Percentiles rank a stretch among this genome's conserved stretches.
phyloP scores from a whole-genome alignment of 164 flowering plant species.

The Taxillus chinensis region DNA sequence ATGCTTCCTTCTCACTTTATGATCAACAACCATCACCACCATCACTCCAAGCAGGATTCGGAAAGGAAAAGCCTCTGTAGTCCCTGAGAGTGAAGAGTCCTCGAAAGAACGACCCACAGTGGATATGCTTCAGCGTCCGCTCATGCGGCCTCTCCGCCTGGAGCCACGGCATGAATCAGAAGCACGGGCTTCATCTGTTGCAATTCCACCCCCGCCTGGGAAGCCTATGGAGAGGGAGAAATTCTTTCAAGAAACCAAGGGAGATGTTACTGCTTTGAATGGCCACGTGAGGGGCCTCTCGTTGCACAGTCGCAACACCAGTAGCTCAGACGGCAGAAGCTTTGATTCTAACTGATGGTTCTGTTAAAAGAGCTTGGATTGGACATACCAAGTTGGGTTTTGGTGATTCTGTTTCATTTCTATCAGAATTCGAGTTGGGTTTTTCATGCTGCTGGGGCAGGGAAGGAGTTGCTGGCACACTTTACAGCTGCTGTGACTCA shows the following conservation, averaged over 20 bases:
- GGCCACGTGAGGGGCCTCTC: conserved; percentile 60
- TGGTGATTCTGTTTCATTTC: too few species aligned
- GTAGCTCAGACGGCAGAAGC: conserved; percentile 73
- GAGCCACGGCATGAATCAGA: conserved; percentile 29
- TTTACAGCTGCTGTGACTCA: too few species aligned
- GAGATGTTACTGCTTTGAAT: conserved; percentile 36
- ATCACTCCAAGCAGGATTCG: conserved; percentile 39
- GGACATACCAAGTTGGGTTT: too few species aligned
- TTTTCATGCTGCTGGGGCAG: too few species aligned
- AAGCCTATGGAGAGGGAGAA: conserved; percentile 74
- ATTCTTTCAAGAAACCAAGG: conserved; percentile 68
- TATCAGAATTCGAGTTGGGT: too few species aligned
- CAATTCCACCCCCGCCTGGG: conserved; percentile 95
- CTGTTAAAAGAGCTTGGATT: neutral
- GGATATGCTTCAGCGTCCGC: conserved; percentile 64
- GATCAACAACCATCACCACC: neutral
- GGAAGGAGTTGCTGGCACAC: too few species aligned
- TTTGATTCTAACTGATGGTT: conserved; percentile 37
- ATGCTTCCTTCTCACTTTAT: neutral
- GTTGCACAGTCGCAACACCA: conserved; percentile 57
- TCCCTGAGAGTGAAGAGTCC: conserved; percentile 50
- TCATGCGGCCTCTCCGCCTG: conserved; percentile 47
- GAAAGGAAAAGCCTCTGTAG: conserved; percentile 80
- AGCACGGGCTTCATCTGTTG: conserved; percentile 21
- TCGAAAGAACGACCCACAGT: conserved; percentile 25